Base-by-base conservation (phyloP, 2,329 filamentous ascomycete species). In the Corinectria fuckeliana region DNA sequence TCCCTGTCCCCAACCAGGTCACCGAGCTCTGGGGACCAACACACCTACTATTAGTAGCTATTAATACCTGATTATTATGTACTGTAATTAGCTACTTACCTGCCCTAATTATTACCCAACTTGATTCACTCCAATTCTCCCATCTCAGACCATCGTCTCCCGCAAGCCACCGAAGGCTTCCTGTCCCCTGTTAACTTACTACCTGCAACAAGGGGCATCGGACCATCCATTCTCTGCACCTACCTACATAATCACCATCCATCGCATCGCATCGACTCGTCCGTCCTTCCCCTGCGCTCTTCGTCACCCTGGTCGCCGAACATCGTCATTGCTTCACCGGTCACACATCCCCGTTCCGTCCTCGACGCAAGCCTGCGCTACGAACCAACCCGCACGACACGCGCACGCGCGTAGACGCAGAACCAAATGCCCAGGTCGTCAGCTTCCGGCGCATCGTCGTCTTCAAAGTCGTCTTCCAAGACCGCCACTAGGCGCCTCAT, bases 401-500 rank as follows among this genome's bases (percentile, higher is more conserved):
- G 14, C 30, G 16, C 54, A 9, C 34, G 42, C 52, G n/a, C 14
- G 14, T 16, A 20, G 5, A 32, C 56, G n/a, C n/a, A n/a, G n/a
- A n/a, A n/a, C n/a, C n/a, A n/a, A 38, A 61, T 67, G 62, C 34
- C 69, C 32, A 56, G 58, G 34, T 63, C 69, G 54, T 41, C 59
- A 26, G 36, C 61, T 25, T 60, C 69, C 11, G 60, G 58, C 39
- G 44, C 54, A 23, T 59, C 59, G 10, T 57, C 58, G 9, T 58
- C 63, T 28, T 69, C 74, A 30, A 75, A 78, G 42, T 69, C 74
- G 30, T 75, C 78, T 41, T 73, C 79, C 34, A 80, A 80, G 65
- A 80, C 75, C 64, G 85, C 85, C 20, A 78, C 82, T 28, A 84
- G 83, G 70, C 82, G 86, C 21, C 79, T 89, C 60, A 73, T 87